Evolutionary conservation across 1,284 basidiomycete species (phyloP).

Genomic region (Rhodotorula mucilaginosa): DNA sequence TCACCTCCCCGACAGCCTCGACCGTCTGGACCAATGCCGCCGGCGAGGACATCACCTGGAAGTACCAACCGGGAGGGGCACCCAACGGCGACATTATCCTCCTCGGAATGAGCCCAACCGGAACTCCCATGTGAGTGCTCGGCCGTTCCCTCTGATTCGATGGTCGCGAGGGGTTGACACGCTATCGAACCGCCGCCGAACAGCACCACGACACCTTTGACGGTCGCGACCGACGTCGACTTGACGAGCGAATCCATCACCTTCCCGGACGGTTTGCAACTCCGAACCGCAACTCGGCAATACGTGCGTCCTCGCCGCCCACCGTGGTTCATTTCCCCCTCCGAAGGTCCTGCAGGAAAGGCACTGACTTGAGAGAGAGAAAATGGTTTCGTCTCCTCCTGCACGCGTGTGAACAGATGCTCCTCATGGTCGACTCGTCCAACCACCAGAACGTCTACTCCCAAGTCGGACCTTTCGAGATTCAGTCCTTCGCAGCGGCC

Average conservation of each 20-base stretch:
- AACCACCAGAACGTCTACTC: conserved; percentile 23
- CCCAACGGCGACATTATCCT: conserved; percentile 30
- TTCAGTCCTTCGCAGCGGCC: conserved; percentile 18
- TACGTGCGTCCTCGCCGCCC: conserved; percentile 13
- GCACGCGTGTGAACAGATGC: conserved; percentile 6
- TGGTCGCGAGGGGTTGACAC: neutral
- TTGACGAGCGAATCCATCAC: conserved; percentile 14
- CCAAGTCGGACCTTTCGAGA: conserved; percentile 23
- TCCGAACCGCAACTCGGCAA: conserved; percentile 6
- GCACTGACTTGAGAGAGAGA: neutral
- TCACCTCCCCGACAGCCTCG: conserved; percentile 24
- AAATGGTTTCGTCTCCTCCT: too few species aligned
- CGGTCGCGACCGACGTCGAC: conserved; percentile 17
- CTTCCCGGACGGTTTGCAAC: conserved; percentile 8
- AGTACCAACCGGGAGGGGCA: conserved; percentile 31
- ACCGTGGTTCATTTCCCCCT: neutral
- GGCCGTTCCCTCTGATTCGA: neutral
- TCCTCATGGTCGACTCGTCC: conserved; percentile 32
- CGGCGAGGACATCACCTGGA: conserved; percentile 32
- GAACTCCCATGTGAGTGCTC: conserved; percentile 2
- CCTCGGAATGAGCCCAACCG: neutral
- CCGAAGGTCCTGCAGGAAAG: neutral
- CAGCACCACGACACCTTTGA: neutral
- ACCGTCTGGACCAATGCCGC: conserved; percentile 21
- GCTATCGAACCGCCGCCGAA: neutral